Base-by-base conservation (phyloP, 73 alveolate species). In the Stentor coeruleus region DNA sequence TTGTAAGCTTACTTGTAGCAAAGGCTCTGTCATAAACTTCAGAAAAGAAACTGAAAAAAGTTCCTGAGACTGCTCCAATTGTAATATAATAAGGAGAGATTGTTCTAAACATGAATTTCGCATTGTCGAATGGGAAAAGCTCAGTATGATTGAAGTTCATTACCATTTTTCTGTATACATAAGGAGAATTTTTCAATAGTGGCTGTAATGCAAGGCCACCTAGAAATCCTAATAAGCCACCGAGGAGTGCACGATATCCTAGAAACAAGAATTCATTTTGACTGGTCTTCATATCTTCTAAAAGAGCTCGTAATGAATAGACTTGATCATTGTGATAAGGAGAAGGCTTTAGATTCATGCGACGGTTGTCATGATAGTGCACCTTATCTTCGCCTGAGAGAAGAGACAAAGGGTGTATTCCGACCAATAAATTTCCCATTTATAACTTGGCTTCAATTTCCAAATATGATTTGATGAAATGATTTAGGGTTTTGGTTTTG, bases 351-450 rank as follows among this genome's bases (percentile, higher is more conserved):
- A 49, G 66, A 11, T 6, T 11, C 66, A 49, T 11, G 28, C 6
- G 6, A 49, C 66, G 66, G 66, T 49, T 49, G 66, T 49, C 66
- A 49, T 49, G 66, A 20, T 11, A 49, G 6, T 49, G 66, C 6
- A 49, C 66, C 66, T 20, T 6, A 20, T 49, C 66, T 49, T 49
- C 66, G 20, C 66, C 20, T 49, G 20, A 20, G 6, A 6, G 6
- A 20, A 49, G 20, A 20, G 6, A 11, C 20, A 20, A 49, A 49
- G 66, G 66, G 66, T 49, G 66, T 49, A 49, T 11, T 6, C 66
- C 66, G 6, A 49, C 66, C 66, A 49, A 49, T 49, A 49, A 11
- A 49, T 49, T 49, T 49, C 66, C 66, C 66, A 49, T 49, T 49
- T 49, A 49, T 49, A 49, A 6, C 66, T 49, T n/a, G n/a, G n/a